Conservation (phyloP, 805 yeast species). For the Lachancea kluyveri region DNA sequence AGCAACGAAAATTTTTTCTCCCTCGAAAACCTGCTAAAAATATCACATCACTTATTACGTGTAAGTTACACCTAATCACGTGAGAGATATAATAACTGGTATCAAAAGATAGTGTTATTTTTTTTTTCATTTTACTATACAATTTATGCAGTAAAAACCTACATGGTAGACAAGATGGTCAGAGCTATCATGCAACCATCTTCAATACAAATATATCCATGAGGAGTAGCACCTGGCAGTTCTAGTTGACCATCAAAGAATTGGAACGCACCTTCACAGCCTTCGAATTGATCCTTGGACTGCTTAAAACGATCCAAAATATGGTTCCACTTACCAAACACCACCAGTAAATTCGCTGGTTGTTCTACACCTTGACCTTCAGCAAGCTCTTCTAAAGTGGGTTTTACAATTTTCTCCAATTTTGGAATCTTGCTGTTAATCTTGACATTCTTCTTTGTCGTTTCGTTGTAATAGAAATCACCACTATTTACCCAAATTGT, state of each 20-base stretch:
- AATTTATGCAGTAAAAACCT: no score
- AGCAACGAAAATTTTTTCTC: constrained; percentile 1
- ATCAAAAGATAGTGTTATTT: no score
- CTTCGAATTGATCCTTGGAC: constrained; percentile 46
- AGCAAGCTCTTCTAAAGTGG: constrained; percentile 14
- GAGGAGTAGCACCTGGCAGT: constrained; percentile 47
- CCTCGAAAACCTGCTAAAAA: neutral
- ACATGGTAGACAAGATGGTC: constrained; percentile 25
- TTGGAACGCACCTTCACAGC: constrained; percentile 47
- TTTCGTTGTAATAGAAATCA: constrained; percentile 44
- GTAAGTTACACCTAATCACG: no score
- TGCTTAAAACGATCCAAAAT: constrained; percentile 44
- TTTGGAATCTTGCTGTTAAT: constrained; percentile 20
- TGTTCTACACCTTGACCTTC: constrained; percentile 15
- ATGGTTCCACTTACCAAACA: constrained; percentile 61
- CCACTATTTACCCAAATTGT: constrained; percentile 63
- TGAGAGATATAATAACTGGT: no score
- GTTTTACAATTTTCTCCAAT: constrained; percentile 22
- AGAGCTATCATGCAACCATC: constrained; percentile 63
- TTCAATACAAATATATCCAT: constrained; percentile 44
- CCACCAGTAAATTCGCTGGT: constrained; percentile 38
- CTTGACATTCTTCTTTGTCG: constrained; percentile 18
- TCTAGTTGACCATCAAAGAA: constrained; percentile 61
- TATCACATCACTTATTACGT: no score
- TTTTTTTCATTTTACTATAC: no score